These are phyloP conservation scores for Oidiodendron maius DNA, from an alignment of 495 filamentous ascomycete genomes.

Conservation along the genomic window DNA sequence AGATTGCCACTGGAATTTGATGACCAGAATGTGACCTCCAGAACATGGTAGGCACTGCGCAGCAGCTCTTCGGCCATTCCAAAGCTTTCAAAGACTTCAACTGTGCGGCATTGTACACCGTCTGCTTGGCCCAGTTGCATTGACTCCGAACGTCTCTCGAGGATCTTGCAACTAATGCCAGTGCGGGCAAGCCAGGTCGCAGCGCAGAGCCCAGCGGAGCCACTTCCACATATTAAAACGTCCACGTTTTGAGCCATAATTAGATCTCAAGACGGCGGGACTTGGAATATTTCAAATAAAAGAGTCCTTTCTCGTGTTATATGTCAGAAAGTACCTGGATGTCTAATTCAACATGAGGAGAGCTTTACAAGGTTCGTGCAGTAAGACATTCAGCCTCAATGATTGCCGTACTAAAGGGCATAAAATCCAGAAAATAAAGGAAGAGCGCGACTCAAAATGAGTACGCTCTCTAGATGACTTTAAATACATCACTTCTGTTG, in stretches of 20 bases:
- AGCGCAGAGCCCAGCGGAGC: constrained; percentile 64
- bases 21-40: constrained; percentile 62
- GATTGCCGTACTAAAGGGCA: no score
- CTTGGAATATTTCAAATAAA: no score
- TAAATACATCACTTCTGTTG: no score
- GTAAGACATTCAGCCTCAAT: no score
- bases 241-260: constrained; percentile 21
- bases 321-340: no score
- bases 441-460: no score
- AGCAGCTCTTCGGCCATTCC: constrained; percentile 65
- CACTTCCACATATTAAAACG: constrained; percentile 61
- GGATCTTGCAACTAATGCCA: constrained; percentile 53
- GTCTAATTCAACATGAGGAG: no score
- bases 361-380: no score
- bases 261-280: no score
- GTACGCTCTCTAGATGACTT: no score
- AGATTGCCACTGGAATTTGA: constrained; percentile 30
- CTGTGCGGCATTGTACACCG: constrained; percentile 72
- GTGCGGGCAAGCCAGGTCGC: constrained; percentile 60
- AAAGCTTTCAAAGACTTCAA: constrained; percentile 78
- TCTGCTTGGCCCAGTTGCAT: constrained; percentile 70
- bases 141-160: constrained; percentile 55
- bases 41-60: constrained; percentile 62
- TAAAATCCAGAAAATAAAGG: no score
- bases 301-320: no score